Base-by-base conservation (phyloP, 1,139 yeast species). In the Saccharomyces hybrid region DNA sequence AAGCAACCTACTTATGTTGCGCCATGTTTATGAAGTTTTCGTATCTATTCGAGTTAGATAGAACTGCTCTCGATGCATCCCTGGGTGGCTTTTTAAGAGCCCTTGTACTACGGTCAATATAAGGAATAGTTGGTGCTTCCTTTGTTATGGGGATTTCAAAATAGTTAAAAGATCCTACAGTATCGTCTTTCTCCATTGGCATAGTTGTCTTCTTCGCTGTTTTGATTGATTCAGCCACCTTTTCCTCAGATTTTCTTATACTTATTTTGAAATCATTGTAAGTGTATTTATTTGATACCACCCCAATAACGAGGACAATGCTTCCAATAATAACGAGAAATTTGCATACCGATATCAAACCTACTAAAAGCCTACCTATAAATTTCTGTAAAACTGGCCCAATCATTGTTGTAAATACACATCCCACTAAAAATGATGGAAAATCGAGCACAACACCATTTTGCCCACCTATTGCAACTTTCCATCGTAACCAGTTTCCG, bases 91-190 rank as follows among this genome's bases (percentile, higher is more conserved):
- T 27, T n/a, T 13, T 46, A 7, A 27, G 48, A 4, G 13, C 5
- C 13, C 13, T 14, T 5, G 31, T 23, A n/a, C 8, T 5, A 26
- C 11, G 1, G 11, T 25, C 13, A 46, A 14, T n/a, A 46, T 38
- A 38, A 38, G 44, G 23, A 38, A 38, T 38, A 4, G 25, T 38
- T 9, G 23, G 25, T 9, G 14, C 44, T 25, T 38, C 59, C 44
- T 23, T 56, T 57, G 13, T 60, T 16, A 63, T 56, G 13, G 68
- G 65, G 11, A 64, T 63, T 28, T 63, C 59, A 46, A 62, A 63
- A 54, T 63, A 62, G 31, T 60, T 62, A 31, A 61, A 57, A 7
- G 54, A 56, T 23, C 64, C 67, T 34, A 59, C 55, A 47, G 56
- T 56, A 23, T 55, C 57, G 28, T 56, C 49, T 20, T 42, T 30